Percentiles rank a stretch among this genome's conserved stretches.
phyloP scores from a whole-genome alignment of 495 filamentous ascomycete species.

The Penicillium diatomitis region DNA sequence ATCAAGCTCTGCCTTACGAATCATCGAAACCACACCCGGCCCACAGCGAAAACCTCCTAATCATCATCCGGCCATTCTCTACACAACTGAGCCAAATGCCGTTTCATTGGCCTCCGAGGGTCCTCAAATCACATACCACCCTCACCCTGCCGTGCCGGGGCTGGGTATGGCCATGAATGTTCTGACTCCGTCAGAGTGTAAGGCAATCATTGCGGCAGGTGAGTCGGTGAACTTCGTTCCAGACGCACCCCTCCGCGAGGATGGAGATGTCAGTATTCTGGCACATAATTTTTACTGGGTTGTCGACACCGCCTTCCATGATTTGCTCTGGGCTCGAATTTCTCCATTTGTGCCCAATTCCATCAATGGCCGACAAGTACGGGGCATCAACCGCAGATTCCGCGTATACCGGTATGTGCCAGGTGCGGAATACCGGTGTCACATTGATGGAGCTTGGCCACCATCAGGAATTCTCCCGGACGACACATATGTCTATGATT shows the following conservation, averaged over 20 bases:
- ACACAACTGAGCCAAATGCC: constrained; percentile 25
- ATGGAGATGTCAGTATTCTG: constrained; percentile 30
- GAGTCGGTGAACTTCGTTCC: constrained; percentile 31
- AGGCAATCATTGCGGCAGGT: constrained; percentile 29
- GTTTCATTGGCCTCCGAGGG: constrained; percentile 19
- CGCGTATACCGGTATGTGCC: constrained; percentile 33
- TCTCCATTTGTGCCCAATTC: constrained; percentile 20
- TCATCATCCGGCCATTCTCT: constrained; percentile 31
- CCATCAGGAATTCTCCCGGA: constrained; percentile 27
- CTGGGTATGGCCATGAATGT: constrained; percentile 27
- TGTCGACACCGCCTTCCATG: constrained; percentile 29
- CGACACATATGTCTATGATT: constrained; percentile 30
- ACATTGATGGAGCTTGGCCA: constrained; percentile 33
- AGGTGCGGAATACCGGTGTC: constrained; percentile 31
- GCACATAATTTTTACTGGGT: constrained; percentile 38
- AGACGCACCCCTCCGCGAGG: constrained; percentile 29
- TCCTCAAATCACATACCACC: constrained; percentile 24
- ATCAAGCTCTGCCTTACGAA: constrained; percentile 20
- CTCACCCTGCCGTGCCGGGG: constrained; percentile 30
- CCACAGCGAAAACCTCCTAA: constrained; percentile 31
- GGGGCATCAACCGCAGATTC: constrained; percentile 32
- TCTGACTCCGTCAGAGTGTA: constrained; percentile 24
- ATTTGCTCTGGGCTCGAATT: constrained; percentile 29
- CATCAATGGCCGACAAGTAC: constrained; percentile 23
- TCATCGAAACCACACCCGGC: constrained; percentile 27